Percentiles rank a stretch among this genome's conserved stretches.
phyloP scores from a whole-genome alignment of 2,329 filamentous ascomycete species.

The Tolypocladium amazonense region DNA sequence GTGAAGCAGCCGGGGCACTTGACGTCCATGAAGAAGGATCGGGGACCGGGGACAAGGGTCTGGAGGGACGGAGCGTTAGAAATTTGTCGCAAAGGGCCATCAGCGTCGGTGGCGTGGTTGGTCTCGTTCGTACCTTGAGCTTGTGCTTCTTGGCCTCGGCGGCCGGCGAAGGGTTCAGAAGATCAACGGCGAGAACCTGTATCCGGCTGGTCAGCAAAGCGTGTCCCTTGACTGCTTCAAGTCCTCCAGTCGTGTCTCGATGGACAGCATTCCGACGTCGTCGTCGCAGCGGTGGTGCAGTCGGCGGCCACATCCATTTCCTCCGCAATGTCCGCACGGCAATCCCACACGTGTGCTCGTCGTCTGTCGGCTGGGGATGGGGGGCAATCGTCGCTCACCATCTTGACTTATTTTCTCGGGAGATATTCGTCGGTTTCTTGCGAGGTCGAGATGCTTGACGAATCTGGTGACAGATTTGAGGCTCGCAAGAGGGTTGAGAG shows the following conservation, averaged over 20 bases:
- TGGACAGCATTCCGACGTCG: constrained; percentile 9
- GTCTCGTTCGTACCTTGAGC: constrained; percentile 71
- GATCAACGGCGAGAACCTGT: constrained; percentile 99
- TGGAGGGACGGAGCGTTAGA: constrained; percentile 25
- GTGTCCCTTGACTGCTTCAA: constrained; percentile 1
- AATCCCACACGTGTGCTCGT: constrained; percentile 9
- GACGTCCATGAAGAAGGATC: constrained; percentile 99
- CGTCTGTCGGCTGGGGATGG: constrained; percentile 5
- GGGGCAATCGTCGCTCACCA: constrained; percentile 44
- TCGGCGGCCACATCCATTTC: constrained; percentile 4
- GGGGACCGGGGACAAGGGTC: constrained; percentile 90
- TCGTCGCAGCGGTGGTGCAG: constrained; percentile 6
- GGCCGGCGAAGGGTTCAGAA: constrained; percentile 96
- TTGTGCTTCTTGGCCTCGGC: constrained; percentile 99
- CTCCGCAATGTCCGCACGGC: constrained; percentile 1
- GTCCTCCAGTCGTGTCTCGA: background rate
- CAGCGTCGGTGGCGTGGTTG: constrained; percentile 6
- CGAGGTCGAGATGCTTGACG: constrained; percentile 38
- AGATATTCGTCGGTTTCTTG: constrained; percentile 30
- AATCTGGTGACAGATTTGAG: constrained; percentile 47
- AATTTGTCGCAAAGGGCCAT: background rate
- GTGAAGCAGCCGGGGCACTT: constrained; percentile 99
- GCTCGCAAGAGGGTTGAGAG: constrained; percentile 37
- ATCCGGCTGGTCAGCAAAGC: constrained; percentile 34
- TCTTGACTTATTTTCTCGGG: constrained; percentile 50